Conservation (phyloP, 495 filamentous ascomycete genomes). For the Massariosphaeria phaeospora region DNA sequence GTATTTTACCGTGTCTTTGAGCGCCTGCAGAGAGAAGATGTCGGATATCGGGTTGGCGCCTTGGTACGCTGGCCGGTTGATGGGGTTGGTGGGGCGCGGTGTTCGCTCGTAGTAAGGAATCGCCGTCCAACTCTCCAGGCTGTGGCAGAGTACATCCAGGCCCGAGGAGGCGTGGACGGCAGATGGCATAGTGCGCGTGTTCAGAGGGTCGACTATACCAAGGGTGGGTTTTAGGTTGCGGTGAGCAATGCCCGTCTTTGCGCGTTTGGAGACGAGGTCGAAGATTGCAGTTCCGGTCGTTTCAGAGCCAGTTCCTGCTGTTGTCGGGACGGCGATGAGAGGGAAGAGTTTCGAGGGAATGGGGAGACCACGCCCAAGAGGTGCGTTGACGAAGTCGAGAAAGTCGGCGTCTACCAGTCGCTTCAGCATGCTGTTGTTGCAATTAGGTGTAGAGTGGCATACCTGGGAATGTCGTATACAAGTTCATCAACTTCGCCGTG, state of each 20-base stretch:
- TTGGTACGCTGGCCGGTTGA: conserved; percentile 89
- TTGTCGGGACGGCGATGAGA: conserved; percentile 89
- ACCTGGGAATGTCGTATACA: conserved; percentile 76
- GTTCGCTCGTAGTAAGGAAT: conserved; percentile 84
- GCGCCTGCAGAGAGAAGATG: conserved; percentile 82
- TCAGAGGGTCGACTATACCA: conserved; percentile 92
- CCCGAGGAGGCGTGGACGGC: conserved; percentile 86
- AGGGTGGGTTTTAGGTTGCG: conserved; percentile 91
- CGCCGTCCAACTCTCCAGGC: conserved; percentile 90
- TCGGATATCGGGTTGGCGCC: conserved; percentile 97
- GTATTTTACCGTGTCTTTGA: conserved; percentile 79
- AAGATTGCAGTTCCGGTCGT: conserved; percentile 98
- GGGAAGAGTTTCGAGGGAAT: conserved; percentile 74
- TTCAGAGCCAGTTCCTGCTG: conserved; percentile 90
- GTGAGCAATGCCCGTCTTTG: conserved; percentile 94
- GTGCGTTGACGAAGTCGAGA: conserved; percentile 95
- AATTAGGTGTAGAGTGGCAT: neutral
- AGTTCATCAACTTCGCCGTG: conserved; percentile 97
- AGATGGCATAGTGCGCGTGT: conserved; percentile 90
- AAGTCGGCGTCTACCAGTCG: conserved; percentile 64
- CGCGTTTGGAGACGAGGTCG: conserved; percentile 78
- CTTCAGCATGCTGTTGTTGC: conserved; percentile 1
- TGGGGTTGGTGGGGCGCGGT: conserved; percentile 82
- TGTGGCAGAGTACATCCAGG: conserved; percentile 90
- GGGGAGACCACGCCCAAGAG: conserved; percentile 80